Evolutionary conservation across 2,329 filamentous ascomycete species (phyloP).

Genomic region (Diaporthe australafricana): DNA sequence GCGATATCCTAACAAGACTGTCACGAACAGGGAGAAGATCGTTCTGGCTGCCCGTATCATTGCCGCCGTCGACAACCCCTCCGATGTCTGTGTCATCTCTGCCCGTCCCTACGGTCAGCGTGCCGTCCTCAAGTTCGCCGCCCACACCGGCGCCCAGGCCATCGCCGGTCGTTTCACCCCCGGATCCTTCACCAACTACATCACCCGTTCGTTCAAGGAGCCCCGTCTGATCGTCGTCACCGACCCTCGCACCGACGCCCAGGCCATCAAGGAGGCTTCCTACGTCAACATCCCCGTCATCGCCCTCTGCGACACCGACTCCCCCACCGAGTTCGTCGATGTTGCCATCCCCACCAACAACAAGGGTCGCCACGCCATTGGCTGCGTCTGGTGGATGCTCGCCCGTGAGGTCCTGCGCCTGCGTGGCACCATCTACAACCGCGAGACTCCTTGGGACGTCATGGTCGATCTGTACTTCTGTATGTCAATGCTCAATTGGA

Average conservation of each 20-base stretch:
- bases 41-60: slow-evolving; percentile 99
- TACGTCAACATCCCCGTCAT: slow-evolving; percentile 99
- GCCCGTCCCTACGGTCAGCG: slow-evolving; percentile 99
- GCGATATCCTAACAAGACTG: not conserved
- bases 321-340: slow-evolving; percentile 99
- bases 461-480: slow-evolving; percentile 99
- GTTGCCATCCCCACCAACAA: slow-evolving; percentile 99
- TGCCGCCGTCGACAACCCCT: slow-evolving; percentile 98
- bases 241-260: slow-evolving; percentile 98
- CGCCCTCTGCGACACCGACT: slow-evolving; percentile 98
- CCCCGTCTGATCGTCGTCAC: slow-evolving; percentile 99
- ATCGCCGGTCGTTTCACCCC: slow-evolving; percentile 99
- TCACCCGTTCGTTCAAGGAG: slow-evolving; percentile 99
- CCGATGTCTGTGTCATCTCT: slow-evolving; percentile 99
- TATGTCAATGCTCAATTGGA: slow-evolving; percentile 55
- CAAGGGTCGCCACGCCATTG: slow-evolving; percentile 99
- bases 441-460: slow-evolving; percentile 98
- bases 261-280: slow-evolving; percentile 99
- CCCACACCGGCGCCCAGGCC: slow-evolving; percentile 96
- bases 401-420: slow-evolving; percentile 99
- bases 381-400: slow-evolving; percentile 99
- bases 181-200: slow-evolving; percentile 99
- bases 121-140: slow-evolving; percentile 99
- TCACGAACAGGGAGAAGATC: slow-evolving; percentile 90
- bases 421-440: slow-evolving; percentile 94